Conservation (phyloP, 345 rosid genomes). For the Gossypium thurberi region DNA sequence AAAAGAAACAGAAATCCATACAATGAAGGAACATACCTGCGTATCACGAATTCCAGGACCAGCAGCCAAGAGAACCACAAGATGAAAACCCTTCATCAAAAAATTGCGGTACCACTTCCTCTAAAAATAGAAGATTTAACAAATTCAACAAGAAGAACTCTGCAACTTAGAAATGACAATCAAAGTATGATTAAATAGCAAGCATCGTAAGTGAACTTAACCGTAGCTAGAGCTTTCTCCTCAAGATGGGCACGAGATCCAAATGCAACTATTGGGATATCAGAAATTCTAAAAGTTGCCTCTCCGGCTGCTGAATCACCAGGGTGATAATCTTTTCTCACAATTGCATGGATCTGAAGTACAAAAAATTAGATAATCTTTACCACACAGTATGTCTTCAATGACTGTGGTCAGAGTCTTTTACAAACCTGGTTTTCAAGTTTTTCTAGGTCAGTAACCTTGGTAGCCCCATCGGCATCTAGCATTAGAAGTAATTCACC, state of each 20-base stretch:
- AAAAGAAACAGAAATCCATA: neutral
- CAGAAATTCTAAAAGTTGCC: constrained; percentile 45
- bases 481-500: constrained; percentile 95
- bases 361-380: constrained; percentile 29
- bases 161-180: neutral
- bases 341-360: constrained; percentile 73
- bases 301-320: constrained; percentile 42
- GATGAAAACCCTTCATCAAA: constrained; percentile 95
- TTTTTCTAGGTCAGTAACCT: constrained; percentile 86
- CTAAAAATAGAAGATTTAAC: constrained; percentile 34
- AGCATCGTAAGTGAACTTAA: constrained; percentile 25
- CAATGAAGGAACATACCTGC: constrained; percentile 41
- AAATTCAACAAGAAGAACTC: constrained; percentile 1
- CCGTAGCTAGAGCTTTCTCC: constrained; percentile 89
- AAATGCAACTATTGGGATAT: constrained; percentile 70
- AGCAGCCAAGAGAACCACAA: constrained; percentile 77
- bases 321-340: constrained; percentile 38
- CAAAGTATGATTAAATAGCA: neutral
- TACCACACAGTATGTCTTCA: neutral
- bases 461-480: constrained; percentile 99
- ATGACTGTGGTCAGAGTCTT: neutral
- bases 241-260: constrained; percentile 99
- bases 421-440: constrained; percentile 81
- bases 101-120: constrained; percentile 97
- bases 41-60: constrained; percentile 98